phyloP scores from a whole-genome alignment of 176 grass and related monocot genomes.

The Melocanna baccifera region DNA sequence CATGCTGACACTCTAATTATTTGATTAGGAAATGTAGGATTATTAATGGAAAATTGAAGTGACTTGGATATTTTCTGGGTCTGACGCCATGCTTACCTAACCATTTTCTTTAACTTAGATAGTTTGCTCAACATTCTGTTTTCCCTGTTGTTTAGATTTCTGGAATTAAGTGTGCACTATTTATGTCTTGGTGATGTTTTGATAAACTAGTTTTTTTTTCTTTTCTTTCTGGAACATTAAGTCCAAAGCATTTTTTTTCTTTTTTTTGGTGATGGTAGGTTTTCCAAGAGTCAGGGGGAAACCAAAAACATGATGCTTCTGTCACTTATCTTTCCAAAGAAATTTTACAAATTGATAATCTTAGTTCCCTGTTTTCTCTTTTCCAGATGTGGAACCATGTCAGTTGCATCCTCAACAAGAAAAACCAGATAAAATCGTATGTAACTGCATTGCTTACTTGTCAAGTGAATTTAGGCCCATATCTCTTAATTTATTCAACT shows the following conservation, averaged over 20 bases:
- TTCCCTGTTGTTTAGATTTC: not conserved
- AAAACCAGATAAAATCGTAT: slow-evolving; percentile 94
- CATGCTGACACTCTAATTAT: not conserved
- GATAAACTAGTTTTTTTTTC: not conserved
- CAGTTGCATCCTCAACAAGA: slow-evolving; percentile 75
- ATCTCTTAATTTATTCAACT: not conserved
- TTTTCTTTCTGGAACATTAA: not conserved
- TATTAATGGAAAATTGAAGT: not conserved
- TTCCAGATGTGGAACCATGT: slow-evolving; percentile 98
- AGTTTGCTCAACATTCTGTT: not conserved
- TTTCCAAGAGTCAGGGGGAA: not conserved
- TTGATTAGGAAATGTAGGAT: not conserved
- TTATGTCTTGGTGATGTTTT: not conserved
- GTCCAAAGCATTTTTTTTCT: no score
- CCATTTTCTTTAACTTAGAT: not conserved
- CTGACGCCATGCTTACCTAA: not conserved
- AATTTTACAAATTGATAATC: not conserved
- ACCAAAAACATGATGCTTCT: not conserved
- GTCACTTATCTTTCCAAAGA: not conserved
- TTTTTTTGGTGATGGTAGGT: not conserved
- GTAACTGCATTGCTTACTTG: not conserved
- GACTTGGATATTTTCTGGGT: not conserved
- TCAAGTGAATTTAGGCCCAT: not conserved
- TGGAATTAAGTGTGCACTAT: not conserved
- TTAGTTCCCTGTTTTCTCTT: slow-evolving; percentile 18